These are phyloP conservation scores for Irineochytrium annulatum DNA, from an alignment of 192 early-diverging fungal genomes.

Conservation along the genomic window DNA sequence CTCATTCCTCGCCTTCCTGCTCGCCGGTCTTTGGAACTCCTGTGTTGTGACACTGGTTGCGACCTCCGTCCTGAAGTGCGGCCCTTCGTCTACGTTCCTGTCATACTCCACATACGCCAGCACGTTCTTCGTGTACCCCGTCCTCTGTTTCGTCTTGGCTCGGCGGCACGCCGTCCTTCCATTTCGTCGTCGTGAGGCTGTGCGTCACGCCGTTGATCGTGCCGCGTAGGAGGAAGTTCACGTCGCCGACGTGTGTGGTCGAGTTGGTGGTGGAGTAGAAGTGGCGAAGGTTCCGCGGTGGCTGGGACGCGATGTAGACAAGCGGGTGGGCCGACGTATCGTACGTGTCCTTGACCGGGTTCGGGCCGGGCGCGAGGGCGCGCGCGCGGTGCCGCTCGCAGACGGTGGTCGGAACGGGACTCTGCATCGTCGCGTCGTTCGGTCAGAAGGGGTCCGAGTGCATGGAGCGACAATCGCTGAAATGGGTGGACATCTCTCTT, in stretches of 20 bases:
- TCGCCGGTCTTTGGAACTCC: background rate
- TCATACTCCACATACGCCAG: conserved; percentile 39
- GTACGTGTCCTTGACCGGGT: conserved; percentile 16
- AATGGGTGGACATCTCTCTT: too few relatives aligned
- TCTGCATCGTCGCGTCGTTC: too few relatives aligned
- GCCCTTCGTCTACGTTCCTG: conserved; percentile 41
- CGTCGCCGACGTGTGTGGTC: conserved; percentile 32
- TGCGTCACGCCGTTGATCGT: conserved; percentile 20
- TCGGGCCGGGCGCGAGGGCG: background rate
- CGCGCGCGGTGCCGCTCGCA: conserved; percentile 6
- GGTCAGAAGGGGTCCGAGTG: too few relatives aligned
- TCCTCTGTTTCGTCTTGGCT: conserved; percentile 23
- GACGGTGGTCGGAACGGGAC: too few relatives aligned
- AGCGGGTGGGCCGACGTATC: conserved; percentile 22
- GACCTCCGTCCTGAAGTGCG: conserved; percentile 20
- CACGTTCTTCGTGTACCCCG: conserved; percentile 45
- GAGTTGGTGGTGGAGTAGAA: conserved; percentile 42
- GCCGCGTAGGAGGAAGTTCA: background rate
- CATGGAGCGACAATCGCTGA: too few relatives aligned
- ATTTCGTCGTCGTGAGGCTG: background rate
- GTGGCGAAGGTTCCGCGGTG: conserved; percentile 26
- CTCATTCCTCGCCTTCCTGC: background rate
- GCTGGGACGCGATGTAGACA: conserved; percentile 24
- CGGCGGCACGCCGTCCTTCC: background rate
- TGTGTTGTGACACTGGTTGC: background rate